phyloP scores from a whole-genome alignment of 805 yeast species.

The Metschnikowia similis region DNA sequence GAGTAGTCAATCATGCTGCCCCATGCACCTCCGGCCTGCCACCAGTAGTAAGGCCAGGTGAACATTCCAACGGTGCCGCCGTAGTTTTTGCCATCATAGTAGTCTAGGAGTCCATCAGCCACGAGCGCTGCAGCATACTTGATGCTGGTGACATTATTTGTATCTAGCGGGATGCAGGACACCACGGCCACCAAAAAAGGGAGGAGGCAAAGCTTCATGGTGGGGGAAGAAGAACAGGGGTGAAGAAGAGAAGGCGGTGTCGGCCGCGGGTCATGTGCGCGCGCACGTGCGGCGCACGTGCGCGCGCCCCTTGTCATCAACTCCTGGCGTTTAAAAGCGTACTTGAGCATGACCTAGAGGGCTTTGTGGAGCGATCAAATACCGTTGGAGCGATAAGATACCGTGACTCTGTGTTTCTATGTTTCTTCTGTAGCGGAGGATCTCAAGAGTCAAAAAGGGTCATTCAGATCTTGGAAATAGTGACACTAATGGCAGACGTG shows the following conservation, averaged over 20 bases:
- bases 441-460: too few relatives aligned
- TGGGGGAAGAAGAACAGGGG: neutral
- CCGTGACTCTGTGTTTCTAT: too few relatives aligned
- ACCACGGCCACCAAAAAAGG: slow-evolving; percentile 11
- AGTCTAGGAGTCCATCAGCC: slow-evolving; percentile 73
- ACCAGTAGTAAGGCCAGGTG: slow-evolving; percentile 91
- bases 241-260: neutral
- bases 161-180: slow-evolving; percentile 31
- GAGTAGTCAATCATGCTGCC: slow-evolving; percentile 81
- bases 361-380: too few relatives aligned
- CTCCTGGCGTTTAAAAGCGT: too few relatives aligned
- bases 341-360: too few relatives aligned
- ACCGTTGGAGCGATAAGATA: too few relatives aligned
- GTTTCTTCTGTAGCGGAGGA: too few relatives aligned
- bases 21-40: slow-evolving; percentile 98
- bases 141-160: slow-evolving; percentile 42
- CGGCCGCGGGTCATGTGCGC: neutral
- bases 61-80: slow-evolving; percentile 90
- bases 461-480: too few relatives aligned
- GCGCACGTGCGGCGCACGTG: neutral
- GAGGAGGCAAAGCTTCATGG: slow-evolving; percentile 5
- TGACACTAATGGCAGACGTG: too few relatives aligned
- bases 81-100: slow-evolving; percentile 60
- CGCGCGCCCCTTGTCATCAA: neutral
- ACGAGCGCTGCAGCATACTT: slow-evolving; percentile 55